Conservation (phyloP, 2,329 filamentous ascomycete species). For the Verticillium albo-atrum region DNA sequence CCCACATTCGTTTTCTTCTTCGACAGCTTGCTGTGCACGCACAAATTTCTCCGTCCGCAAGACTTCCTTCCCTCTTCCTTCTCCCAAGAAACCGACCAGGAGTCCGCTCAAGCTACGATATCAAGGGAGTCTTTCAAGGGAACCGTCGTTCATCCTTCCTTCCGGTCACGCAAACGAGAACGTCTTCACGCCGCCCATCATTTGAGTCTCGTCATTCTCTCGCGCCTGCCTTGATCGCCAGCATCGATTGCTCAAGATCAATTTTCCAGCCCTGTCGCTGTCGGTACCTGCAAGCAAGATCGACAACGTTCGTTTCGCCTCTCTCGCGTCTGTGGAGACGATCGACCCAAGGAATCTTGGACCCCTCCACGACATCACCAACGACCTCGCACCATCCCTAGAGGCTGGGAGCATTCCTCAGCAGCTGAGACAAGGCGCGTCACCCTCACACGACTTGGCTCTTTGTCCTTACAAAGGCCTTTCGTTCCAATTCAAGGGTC, state of each 20-base stretch:
- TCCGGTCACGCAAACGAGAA: not conserved
- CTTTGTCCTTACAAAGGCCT: not conserved
- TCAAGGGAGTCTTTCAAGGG: not conserved
- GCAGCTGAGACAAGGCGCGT: not conserved
- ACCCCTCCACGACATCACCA: not conserved
- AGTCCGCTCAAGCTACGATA: not conserved
- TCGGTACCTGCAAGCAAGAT: not conserved
- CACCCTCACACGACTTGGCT: not conserved
- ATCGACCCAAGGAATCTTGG: not conserved
- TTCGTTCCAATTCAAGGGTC: not conserved
- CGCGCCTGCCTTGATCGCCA: not conserved
- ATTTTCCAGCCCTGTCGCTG: not conserved
- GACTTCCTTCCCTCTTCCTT: not conserved
- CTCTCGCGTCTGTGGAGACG: not conserved
- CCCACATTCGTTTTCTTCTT: slow-evolving; percentile 1
- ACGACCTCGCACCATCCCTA: not conserved
- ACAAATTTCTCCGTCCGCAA: not conserved
- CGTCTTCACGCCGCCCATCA: not conserved
- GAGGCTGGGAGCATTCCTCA: not conserved
- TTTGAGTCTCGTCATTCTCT: not conserved
- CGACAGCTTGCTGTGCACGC: slow-evolving; percentile 1
- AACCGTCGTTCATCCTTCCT: not conserved
- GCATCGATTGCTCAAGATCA: not conserved
- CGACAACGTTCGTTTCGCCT: not conserved
- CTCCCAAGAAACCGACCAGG: not conserved